Evolutionary conservation across 2,329 filamentous ascomycete genomes (phyloP).

Genomic region (Trichophyton rubrum): DNA sequence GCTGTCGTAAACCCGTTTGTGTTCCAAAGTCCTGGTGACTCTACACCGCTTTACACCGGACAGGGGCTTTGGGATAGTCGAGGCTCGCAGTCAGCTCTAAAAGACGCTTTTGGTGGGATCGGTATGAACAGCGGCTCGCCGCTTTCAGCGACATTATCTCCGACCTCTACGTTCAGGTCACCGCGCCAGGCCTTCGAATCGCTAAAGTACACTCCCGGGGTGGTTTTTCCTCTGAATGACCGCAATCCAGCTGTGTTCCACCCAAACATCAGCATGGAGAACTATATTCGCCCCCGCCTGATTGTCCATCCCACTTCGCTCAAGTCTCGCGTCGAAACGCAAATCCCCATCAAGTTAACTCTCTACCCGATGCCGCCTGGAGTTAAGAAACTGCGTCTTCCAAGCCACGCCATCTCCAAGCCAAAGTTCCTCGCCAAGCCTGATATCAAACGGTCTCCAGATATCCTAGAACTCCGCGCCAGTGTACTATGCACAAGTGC

Average conservation of each 20-base stretch:
- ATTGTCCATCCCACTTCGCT: slow-evolving; percentile 54
- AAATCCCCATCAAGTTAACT: slow-evolving; percentile 77
- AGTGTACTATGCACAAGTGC: slow-evolving; percentile 86
- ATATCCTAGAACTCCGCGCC: slow-evolving; percentile 67
- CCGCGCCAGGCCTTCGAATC: slow-evolving; percentile 29
- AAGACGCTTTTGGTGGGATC: slow-evolving; percentile 35
- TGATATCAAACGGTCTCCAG: slow-evolving; percentile 46
- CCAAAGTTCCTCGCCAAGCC: slow-evolving; percentile 77
- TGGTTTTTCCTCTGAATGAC: slow-evolving; percentile 13
- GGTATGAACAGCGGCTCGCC: slow-evolving; percentile 35
- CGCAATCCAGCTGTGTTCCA: slow-evolving; percentile 21
- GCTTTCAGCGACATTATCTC: slow-evolving; percentile 27
- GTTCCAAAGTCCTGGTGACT: slow-evolving; percentile 6
- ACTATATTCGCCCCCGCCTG: slow-evolving; percentile 33
- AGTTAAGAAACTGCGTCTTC: slow-evolving; percentile 71
- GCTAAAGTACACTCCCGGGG: slow-evolving; percentile 10
- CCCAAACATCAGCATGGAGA: slow-evolving; percentile 21
- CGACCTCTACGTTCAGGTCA: slow-evolving; percentile 26
- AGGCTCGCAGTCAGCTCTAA: slow-evolving; percentile 33
- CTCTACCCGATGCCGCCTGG: slow-evolving; percentile 62
- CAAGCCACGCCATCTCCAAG: slow-evolving; percentile 84
- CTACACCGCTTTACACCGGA: slow-evolving; percentile 2
- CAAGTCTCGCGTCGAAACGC: slow-evolving; percentile 92
- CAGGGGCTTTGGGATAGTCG: slow-evolving; percentile 29
- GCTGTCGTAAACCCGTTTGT: slow-evolving; percentile 6